Base-by-base conservation (phyloP, 139 green algal genomes). In the Coelastrella sp. region DNA sequence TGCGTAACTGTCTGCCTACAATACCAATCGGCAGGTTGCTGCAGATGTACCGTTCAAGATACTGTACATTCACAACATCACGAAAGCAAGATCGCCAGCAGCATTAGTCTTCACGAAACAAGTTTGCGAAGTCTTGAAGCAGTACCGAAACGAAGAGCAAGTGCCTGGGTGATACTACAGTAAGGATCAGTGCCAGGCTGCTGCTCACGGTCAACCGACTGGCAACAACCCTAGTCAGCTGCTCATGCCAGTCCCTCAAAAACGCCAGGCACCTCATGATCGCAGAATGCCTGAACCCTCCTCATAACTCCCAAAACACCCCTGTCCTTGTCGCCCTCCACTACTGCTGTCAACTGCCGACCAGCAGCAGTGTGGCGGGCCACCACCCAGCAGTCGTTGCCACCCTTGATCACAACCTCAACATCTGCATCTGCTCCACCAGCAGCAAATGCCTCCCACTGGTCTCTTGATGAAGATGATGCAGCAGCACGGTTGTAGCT, bases 321-420 rank as follows among this genome's bases (percentile, higher is more conserved):
- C 34, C 32, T 59, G 37, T 86, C 67, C 34, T 60, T 66, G 9
- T 85, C 79, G 1, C 79, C 79, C 66, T 85, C 79, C 1, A 38
- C 79, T n/a, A 75, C 79, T 13, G 68, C 80, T 62, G 37, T 50
- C 35, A 80, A 25, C 80, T 72, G 67, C 67, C 66, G 23, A 3
- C 48, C 80, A 30, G 45, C 50, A 37, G 50, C 67, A 8, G 64
- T 53, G 19, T 85, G 67, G 32, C 67, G 25, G 25, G 19, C 66
- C 27, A 72, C 67, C 9, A 86, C 48, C 66, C 48, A 72, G 37
- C 67, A 59, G 68, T 80, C 80, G 23, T 60, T 50, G 5, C 15
- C 48, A 2, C 48, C 50, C 19, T 73, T 62, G 11, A 80, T 25
- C 50, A 79, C 79, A 11, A 79, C 64, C 64, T 85, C 79, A 23